These are phyloP conservation scores for Colletotrichum ledebouriae DNA, from an alignment of 2,329 filamentous ascomycete species.

Conservation along the genomic window DNA sequence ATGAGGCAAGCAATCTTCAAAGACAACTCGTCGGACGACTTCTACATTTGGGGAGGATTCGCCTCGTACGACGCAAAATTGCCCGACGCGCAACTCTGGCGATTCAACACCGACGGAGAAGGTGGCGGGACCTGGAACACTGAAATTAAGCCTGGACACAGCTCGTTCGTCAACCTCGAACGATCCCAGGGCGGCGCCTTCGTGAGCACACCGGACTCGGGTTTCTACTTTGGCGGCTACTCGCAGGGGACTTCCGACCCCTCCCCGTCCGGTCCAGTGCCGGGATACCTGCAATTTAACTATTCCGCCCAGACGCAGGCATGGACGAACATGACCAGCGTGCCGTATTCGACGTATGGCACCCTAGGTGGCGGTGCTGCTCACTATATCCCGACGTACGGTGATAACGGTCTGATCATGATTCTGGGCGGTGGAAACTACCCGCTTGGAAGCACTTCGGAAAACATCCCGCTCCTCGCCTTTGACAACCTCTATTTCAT, in stretches of 20 bases:
- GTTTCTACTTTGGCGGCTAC: slow-evolving; percentile 41
- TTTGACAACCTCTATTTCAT: slow-evolving; percentile 40
- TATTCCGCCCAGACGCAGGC: slow-evolving; percentile 27
- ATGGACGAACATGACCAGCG: slow-evolving; percentile 36
- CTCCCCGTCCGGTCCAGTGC: slow-evolving; percentile 24
- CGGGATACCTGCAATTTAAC: slow-evolving; percentile 39
- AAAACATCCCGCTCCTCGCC: slow-evolving; percentile 29
- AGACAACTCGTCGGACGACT: slow-evolving; percentile 17
- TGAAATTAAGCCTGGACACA: slow-evolving; percentile 30
- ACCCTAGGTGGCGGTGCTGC: slow-evolving; percentile 31
- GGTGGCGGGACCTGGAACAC: slow-evolving; percentile 42
- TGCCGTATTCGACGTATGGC: slow-evolving; percentile 34
- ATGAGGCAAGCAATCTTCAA: slow-evolving; percentile 36
- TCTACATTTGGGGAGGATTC: slow-evolving; percentile 44
- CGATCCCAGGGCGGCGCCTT: slow-evolving; percentile 32
- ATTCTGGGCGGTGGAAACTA: slow-evolving; percentile 36
- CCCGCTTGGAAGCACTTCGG: slow-evolving; percentile 3
- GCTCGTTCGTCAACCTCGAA: slow-evolving; percentile 25
- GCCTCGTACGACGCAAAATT: slow-evolving; percentile 14
- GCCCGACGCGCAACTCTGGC: slow-evolving; percentile 35
- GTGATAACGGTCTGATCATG: slow-evolving; percentile 40
- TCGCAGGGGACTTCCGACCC: slow-evolving; percentile 19
- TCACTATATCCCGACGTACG: slow-evolving; percentile 37
- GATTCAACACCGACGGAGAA: slow-evolving; percentile 34
- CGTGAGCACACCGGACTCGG: slow-evolving; percentile 36